These are phyloP conservation scores for Nicotiana paniculata DNA, from an alignment of 257 asterid genomes.

Conservation along the genomic window DNA sequence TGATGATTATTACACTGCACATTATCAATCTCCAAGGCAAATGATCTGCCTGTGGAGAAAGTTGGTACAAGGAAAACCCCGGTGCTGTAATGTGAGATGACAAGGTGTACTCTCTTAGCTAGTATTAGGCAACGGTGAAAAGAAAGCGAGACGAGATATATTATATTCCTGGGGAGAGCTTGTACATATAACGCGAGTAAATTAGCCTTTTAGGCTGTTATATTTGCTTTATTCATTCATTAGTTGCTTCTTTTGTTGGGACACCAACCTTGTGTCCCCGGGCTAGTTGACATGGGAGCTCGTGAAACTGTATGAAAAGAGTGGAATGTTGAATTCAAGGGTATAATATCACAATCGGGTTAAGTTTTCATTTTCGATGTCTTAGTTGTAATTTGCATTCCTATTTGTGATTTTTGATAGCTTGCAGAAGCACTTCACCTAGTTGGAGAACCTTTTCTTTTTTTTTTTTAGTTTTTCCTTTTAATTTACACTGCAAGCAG, in stretches of 20 bases:
- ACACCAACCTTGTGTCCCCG: not conserved
- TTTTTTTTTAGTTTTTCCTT: not conserved
- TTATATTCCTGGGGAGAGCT: not conserved
- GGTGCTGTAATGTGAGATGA: conserved; percentile 89
- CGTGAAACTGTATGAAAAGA: not conserved
- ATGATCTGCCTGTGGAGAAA: conserved; percentile 94
- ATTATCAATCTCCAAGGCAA: conserved; percentile 91
- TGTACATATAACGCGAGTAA: conserved; percentile 4
- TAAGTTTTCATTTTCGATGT: not conserved
- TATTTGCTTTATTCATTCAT: conserved; percentile 2
- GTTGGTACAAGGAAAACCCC: conserved; percentile 53
- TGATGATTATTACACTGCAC: conserved; percentile 73
- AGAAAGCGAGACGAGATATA: not conserved
- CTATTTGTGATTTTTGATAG: not conserved
- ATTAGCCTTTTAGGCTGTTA: not conserved
- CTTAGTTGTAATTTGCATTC: not conserved
- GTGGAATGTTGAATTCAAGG: not conserved
- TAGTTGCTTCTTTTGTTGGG: not conserved
- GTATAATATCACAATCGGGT: not conserved
- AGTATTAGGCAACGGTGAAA: not conserved
- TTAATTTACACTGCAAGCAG: too few relatives aligned
- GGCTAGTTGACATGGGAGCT: not conserved
- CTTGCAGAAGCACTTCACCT: not conserved
- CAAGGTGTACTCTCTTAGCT: not conserved
- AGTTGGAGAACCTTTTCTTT: not conserved